These are phyloP conservation scores for Lactarius indigo DNA, from an alignment of 768 basidiomycete species.

Conservation along the genomic window DNA sequence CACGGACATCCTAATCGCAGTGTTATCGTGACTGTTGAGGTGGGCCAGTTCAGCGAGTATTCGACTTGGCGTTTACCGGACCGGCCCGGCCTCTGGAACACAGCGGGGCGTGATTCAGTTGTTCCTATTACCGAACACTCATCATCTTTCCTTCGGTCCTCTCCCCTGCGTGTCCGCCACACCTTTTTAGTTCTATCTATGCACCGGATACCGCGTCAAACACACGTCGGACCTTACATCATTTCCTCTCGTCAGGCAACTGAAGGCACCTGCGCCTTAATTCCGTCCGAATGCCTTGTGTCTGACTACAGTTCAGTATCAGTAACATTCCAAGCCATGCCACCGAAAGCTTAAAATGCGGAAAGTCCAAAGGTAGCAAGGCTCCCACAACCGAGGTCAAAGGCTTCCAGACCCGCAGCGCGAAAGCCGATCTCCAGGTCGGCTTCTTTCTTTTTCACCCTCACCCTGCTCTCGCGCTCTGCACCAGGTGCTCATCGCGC, in stretches of 20 bases:
- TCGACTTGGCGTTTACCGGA: too few relatives aligned
- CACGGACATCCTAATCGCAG: too few relatives aligned
- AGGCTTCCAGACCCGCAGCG: conserved; percentile 15
- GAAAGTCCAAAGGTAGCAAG: conserved; percentile 3
- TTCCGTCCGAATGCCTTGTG: not conserved
- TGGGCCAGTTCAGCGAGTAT: too few relatives aligned
- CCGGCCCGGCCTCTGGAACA: too few relatives aligned
- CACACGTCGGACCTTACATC: not conserved
- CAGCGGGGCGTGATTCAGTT: too few relatives aligned
- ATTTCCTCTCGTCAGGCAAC: not conserved
- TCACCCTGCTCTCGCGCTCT: not conserved
- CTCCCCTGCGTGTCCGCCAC: not conserved
- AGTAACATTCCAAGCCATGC: not conserved
- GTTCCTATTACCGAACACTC: conserved; percentile 4
- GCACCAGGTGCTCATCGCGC: not conserved
- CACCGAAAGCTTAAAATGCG: conserved; percentile 7
- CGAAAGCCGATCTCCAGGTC: conserved; percentile 18
- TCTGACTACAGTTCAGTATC: not conserved
- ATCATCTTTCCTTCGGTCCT: conserved; percentile 1
- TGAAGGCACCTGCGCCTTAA: too few relatives aligned
- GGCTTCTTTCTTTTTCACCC: too few relatives aligned
- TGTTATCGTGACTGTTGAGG: too few relatives aligned
- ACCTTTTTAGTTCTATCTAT: not conserved
- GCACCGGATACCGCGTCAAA: not conserved
- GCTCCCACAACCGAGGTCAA: not conserved